These are phyloP conservation scores for Diaporthe capsici DNA, from an alignment of 2,329 filamentous ascomycete genomes.

Conservation along the genomic window DNA sequence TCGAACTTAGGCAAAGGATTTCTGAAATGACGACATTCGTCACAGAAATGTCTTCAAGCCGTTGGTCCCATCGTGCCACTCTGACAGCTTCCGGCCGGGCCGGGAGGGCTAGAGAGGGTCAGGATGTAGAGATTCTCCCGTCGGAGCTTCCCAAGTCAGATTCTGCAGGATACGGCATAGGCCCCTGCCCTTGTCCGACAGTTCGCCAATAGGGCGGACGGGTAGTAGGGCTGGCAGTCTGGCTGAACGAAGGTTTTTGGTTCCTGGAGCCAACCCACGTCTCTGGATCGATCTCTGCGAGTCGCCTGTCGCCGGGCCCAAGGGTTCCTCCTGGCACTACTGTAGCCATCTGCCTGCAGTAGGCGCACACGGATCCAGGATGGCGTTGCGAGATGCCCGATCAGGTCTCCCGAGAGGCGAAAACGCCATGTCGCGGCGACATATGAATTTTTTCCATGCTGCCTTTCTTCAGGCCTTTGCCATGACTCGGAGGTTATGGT, in stretches of 20 bases:
- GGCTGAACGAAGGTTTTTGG: slow-evolving; percentile 13
- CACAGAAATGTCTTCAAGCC: background rate
- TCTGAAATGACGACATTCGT: background rate
- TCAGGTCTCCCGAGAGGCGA: slow-evolving; percentile 11
- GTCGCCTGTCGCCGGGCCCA: background rate
- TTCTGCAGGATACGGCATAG: background rate
- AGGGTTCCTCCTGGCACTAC: slow-evolving; percentile 30
- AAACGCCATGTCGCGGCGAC: slow-evolving; percentile 17
- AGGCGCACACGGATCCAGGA: slow-evolving; percentile 1
- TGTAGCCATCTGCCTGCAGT: slow-evolving; percentile 6
- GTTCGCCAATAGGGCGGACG: slow-evolving; percentile 36
- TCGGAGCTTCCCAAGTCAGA: slow-evolving; percentile 7
- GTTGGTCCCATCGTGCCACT: background rate
- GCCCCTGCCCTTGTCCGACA: slow-evolving; percentile 21
- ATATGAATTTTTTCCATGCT: background rate
- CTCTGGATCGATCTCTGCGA: slow-evolving; percentile 19
- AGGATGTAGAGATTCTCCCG: background rate
- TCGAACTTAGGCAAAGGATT: background rate
- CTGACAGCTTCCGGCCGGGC: slow-evolving; percentile 1
- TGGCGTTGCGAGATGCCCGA: slow-evolving; percentile 1
- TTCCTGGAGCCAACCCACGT: slow-evolving; percentile 29
- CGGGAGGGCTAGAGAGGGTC: background rate
- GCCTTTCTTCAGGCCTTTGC: background rate
- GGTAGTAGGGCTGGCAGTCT: background rate
- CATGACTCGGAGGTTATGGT: slow-evolving; percentile 22